These are phyloP conservation scores for Rugosomyces carneus DNA, from an alignment of 1,284 basidiomycete species.

Conservation along the genomic window DNA sequence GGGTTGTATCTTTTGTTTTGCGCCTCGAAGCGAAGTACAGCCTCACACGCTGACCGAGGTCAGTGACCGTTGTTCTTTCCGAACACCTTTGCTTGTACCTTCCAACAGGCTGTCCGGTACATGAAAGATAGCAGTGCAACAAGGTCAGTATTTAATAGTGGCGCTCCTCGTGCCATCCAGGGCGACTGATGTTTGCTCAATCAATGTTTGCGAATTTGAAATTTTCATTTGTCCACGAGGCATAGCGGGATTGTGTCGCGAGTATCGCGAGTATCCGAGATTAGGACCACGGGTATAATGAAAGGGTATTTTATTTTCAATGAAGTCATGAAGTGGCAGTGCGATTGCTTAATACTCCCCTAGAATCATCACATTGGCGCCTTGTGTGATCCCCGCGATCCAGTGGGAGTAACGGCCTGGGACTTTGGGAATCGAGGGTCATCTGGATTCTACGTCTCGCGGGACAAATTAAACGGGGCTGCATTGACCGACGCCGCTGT, in stretches of 20 bases:
- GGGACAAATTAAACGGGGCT: neutral
- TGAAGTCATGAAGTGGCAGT: too few species aligned
- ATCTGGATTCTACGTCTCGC: neutral
- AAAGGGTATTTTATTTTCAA: too few species aligned
- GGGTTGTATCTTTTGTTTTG: too few species aligned
- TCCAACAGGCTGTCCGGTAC: neutral
- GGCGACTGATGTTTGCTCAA: neutral
- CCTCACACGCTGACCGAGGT: neutral
- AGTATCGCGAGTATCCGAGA: neutral
- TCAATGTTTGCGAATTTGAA: neutral
- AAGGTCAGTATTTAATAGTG: neutral
- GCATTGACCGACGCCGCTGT: slow-evolving; percentile 3
- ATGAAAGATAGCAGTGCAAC: neutral
- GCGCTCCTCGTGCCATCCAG: neutral
- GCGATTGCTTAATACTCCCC: neutral
- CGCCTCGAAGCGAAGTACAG: neutral
- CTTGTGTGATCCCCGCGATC: neutral
- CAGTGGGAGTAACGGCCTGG: neutral
- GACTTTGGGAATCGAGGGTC: slow-evolving; percentile 5
- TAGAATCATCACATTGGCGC: neutral
- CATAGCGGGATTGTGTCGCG: neutral
- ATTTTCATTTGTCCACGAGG: neutral
- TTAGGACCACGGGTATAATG: neutral
- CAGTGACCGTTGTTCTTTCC: neutral
- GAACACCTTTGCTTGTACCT: neutral